Base-by-base conservation (phyloP, 306 rosid species). In the Quercus gilva region DNA sequence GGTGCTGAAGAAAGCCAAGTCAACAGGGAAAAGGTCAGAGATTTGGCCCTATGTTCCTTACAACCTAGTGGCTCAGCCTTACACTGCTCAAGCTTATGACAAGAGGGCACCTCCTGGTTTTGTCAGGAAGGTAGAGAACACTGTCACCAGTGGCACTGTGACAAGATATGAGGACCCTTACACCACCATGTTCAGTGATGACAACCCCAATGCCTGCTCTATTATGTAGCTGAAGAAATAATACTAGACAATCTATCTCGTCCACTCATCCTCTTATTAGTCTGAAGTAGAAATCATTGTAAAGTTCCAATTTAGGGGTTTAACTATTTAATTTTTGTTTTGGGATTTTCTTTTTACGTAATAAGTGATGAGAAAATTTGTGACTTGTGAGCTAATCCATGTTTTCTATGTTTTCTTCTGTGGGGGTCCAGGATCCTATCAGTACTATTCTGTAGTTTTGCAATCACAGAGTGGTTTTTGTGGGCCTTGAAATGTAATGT, bases 11-110 rank as follows among this genome's bases (percentile, higher is more conserved):
- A 91, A 89, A 85, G 99, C 97, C 0, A 91, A 95, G 75, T 89
- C 98, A 78, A 95, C 98, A 21, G 98, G 98, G 76, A 95, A 95
- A 51, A 93, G 41, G 80, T 88, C 93, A 72, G 99, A 95, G 91
- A 90, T 95, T 75, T 95, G 99, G 99, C 99, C 98, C 0, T 95
- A 95, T 77, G 92, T 95, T 12, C 99, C 99, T 61, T 90, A 89
- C 91, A 91, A 84, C 79, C 63, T 91, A 71, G 97, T 90, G 92
- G 89, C 96, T 76, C 97, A 93, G 56, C 99, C 99, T 26, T 95
- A 88, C 29, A 76, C 92, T 57, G 90, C 93, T 79, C 86, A 82
- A 52, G 86, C 92, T 80, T 95, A 95, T 87, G 99, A 95, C 92
- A 95, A 93, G 92, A 95, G 55, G 76, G 99, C 99, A 77, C 99